Evolutionary conservation across 305 asterid species (phyloP).

Genomic region (Fraxinus platypoda): DNA sequence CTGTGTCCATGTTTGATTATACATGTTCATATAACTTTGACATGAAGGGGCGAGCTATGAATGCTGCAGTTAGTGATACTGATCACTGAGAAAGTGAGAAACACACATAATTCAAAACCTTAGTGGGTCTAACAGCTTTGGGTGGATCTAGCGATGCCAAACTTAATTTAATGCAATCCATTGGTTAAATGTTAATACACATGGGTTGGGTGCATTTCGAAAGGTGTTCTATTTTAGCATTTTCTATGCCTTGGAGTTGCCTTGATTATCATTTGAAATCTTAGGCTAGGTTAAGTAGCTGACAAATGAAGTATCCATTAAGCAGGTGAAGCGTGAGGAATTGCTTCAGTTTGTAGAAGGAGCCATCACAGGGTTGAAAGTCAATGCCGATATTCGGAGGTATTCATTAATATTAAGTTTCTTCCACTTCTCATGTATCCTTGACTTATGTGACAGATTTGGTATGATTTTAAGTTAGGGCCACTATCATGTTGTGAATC

Average conservation of each 20-base stretch:
- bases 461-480: conserved; percentile 11
- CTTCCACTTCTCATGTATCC: conserved; percentile 12
- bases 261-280: conserved; percentile 11
- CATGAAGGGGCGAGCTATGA: not conserved
- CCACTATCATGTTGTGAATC: not conserved
- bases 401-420: conserved; percentile 29
- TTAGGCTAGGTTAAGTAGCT: conserved; percentile 27
- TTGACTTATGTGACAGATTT: conserved; percentile 1
- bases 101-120: not conserved
- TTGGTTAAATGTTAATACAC: not conserved
- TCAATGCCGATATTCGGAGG: conserved; percentile 85
- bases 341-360: conserved; percentile 95
- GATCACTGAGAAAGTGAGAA: not conserved
- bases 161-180: not conserved
- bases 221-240: not conserved
- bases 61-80: not conserved
- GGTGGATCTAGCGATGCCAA: not conserved
- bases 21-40: not conserved
- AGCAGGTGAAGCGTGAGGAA: conserved; percentile 93
- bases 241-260: conserved; percentile 14
- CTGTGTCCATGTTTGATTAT: not conserved
- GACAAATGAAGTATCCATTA: conserved; percentile 21
- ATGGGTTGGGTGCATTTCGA: not conserved
- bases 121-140: not conserved
- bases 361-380: conserved; percentile 93